These are phyloP conservation scores for Pachyrhizus erosus DNA, from an alignment of 306 rosid species.

Conservation along the genomic window DNA sequence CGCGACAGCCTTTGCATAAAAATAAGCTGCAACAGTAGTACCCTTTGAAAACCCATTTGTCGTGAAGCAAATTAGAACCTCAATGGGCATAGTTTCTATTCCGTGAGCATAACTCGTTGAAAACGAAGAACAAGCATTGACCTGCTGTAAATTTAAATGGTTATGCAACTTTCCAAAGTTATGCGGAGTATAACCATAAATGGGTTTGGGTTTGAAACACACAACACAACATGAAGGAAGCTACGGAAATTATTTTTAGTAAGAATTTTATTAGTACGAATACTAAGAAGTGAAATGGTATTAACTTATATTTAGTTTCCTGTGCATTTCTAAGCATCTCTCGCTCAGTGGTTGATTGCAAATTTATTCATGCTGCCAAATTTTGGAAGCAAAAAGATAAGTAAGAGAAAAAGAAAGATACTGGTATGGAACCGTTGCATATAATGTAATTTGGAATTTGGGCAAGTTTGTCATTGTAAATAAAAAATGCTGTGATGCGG, in stretches of 20 bases:
- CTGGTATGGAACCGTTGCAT: neutral
- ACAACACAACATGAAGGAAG: neutral
- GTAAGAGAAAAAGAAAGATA: neutral
- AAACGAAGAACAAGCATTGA: slow-evolving; percentile 11
- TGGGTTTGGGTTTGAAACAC: neutral
- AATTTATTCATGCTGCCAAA: neutral
- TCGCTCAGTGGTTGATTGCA: neutral
- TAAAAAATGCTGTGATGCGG: neutral
- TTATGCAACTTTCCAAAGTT: neutral
- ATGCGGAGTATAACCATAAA: slow-evolving; percentile 6
- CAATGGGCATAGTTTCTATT: slow-evolving; percentile 14
- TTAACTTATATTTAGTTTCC: neutral
- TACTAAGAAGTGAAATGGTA: neutral
- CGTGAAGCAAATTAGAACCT: slow-evolving; percentile 33
- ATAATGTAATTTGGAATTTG: neutral
- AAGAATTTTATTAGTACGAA: neutral
- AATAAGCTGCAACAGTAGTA: slow-evolving; percentile 22
- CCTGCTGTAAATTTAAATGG: neutral
- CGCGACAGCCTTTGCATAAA: slow-evolving; percentile 17
- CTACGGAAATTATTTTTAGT: neutral
- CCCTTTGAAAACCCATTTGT: slow-evolving; percentile 34
- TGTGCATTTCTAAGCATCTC: neutral
- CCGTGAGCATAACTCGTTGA: neutral
- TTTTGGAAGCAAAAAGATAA: neutral
- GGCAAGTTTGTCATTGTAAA: neutral